Evolutionary conservation across 306 rosid species (phyloP), one percentile per base, ranked within the genome.

Genomic region (Prunus mume): DNA sequence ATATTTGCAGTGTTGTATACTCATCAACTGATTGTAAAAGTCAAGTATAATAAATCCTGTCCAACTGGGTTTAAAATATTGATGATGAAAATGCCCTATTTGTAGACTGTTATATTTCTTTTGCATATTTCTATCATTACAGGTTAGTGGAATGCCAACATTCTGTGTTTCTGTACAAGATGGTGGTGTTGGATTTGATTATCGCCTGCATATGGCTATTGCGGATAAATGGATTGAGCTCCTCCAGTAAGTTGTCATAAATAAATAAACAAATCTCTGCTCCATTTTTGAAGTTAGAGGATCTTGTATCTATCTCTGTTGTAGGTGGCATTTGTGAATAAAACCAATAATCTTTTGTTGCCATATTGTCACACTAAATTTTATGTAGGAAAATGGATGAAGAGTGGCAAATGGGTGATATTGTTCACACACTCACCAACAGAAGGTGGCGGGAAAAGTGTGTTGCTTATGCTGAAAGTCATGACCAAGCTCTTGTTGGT

Each of bases 61-160:
- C 18, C 50, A 60, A 28, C 15, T 60, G 19, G 12, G 47, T 45
- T 25, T 38, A 18, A 60, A 60, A 43, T 50, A 32, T 72, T 72
- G 14, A 15, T 45, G 2, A 60, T 73, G 47, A 68, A 60, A 79
- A 80, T 69, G 28, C 7, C 57, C 18, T 55, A 43, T 41, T 72
- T 74, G 12, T 56, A 52, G 49, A 28, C 65, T 22, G 3, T 28
- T 22, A 12, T 45, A 51, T 3, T 52, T 24, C 54, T 60, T 47
- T 47, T 76, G 63, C 49, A 69, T 60, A 19, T 68, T 67, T 80
- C 73, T 70, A 64, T 68, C 67, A 73, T 83, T 76, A 73, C 93
- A 95, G 98, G 98, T 95, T 38, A 95, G 97, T 88, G 98, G 98
- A 84, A 95, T 95, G 97, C 97, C 98, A 24, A 45, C 98, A 78